These are phyloP conservation scores for Anisodus acutangulus DNA, from an alignment of 257 asterid species.

Conservation along the genomic window DNA sequence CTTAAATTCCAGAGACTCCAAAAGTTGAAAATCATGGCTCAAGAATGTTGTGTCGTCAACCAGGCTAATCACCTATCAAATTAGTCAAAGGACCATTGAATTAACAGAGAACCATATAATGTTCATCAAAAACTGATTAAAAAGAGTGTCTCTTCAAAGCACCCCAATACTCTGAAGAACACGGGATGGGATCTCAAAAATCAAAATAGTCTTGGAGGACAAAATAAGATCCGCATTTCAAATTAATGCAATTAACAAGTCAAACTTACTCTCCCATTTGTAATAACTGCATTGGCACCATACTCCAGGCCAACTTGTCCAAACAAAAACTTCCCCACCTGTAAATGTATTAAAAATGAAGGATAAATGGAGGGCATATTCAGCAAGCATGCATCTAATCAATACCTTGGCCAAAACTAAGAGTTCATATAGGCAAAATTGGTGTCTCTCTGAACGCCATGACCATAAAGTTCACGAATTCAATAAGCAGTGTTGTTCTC, in stretches of 20 bases:
- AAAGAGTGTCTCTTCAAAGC: neutral
- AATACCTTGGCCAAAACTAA: neutral
- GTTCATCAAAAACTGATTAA: neutral
- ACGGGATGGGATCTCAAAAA: constrained; percentile 19
- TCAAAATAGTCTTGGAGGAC: neutral
- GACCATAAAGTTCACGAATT: neutral
- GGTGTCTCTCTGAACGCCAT: neutral
- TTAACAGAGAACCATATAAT: constrained; percentile 19
- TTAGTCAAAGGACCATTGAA: constrained; percentile 28
- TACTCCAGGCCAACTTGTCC: constrained; percentile 67
- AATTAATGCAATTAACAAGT: constrained; percentile 32
- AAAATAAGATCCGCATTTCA: neutral
- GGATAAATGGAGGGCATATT: constrained; percentile 24
- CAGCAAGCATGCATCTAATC: constrained; percentile 7
- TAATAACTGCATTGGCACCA: constrained; percentile 83
- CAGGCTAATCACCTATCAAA: constrained; percentile 68
- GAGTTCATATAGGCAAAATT: constrained; percentile 11
- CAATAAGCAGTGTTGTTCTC: neutral
- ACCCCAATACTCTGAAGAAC: constrained; percentile 4
- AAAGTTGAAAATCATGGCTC: constrained; percentile 91
- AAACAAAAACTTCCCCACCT: constrained; percentile 81
- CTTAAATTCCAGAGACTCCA: constrained; percentile 92
- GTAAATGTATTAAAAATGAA: constrained; percentile 45
- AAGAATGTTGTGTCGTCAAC: constrained; percentile 61
- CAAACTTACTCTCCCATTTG: constrained; percentile 95